Base-by-base conservation (phyloP, 345 rosid genomes). In the Citrus sinensis region DNA sequence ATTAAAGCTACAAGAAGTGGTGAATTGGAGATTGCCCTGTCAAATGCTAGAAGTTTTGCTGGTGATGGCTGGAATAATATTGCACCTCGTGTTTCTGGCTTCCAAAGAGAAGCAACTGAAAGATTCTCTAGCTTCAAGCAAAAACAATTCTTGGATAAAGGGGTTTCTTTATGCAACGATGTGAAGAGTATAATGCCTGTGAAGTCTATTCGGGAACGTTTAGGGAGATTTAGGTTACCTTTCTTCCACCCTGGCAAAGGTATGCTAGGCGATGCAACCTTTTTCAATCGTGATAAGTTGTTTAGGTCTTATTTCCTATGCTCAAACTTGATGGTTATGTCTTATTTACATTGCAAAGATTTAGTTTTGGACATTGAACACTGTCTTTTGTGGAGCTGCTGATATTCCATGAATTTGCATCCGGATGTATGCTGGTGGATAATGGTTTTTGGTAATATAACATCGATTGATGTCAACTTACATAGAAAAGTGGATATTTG, bases 81-180 rank as follows among this genome's bases (percentile, higher is more conserved):
- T 74, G 83, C 83, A 54, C 86, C 91, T 71, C 78, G 55, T 22
- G 19, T 93, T 30, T 76, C 83, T 58, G 82, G 63, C 30, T 77
- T 90, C 55, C 92, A 81, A 66, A 89, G 86, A 70, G 91, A 89
- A 79, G 84, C 91, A 59, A 76, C 69, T 66, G 88, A 78, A 82
- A 89, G 83, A 69, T 79, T 88, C 19, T 81, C 87, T 34, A 80
- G 80, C 76, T 85, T 85, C 74, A 84, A 73, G 61, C 79, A 82
- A 71, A 83, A 83, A n/a, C 77, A 82, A 75, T 78, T 76, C 67
- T 75, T 80, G 59, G 78, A 82, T 35, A 79, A 77, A 30, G 82
- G 79, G 77, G 40, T 70, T 66, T 71, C 78, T 80, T 40, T 65
- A 11, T 30, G 76, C 72, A 86, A 85, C 67, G 88, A 85, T 70